phyloP scores from a whole-genome alignment of 225 moss, liverwort and hornwort species.

The Pseudisothecium myosuroides region DNA sequence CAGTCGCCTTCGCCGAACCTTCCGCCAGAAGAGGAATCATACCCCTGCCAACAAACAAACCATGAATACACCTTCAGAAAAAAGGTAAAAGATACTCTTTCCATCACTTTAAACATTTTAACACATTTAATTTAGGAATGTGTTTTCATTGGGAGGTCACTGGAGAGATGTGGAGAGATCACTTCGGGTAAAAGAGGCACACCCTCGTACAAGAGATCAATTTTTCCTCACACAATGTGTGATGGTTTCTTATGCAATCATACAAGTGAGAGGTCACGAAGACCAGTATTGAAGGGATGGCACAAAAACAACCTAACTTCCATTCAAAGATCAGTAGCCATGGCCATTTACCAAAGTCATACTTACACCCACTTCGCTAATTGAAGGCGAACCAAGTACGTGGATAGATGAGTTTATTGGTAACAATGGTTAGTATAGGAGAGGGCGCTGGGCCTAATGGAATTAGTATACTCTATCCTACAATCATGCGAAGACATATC shows the following conservation, averaged over 20 bases:
- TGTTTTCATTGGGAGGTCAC: background rate
- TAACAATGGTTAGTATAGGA: background rate
- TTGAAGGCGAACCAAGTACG: background rate
- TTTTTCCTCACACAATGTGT: too few species aligned
- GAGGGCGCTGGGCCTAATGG: background rate
- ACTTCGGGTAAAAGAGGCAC: background rate
- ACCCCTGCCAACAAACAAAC: constrained; percentile 35
- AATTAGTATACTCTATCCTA: background rate
- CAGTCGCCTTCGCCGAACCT: constrained; percentile 77
- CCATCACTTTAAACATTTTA: background rate
- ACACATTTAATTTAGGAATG: background rate
- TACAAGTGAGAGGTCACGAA: background rate
- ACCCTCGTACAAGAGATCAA: background rate
- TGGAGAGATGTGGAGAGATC: background rate
- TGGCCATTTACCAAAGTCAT: background rate
- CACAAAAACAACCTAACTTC: background rate
- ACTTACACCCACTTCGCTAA: background rate
- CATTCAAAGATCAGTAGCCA: background rate
- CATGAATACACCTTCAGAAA: background rate
- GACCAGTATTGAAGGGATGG: too few species aligned
- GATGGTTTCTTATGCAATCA: background rate
- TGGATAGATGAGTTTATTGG: background rate
- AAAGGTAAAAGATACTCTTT: background rate
- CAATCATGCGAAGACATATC: background rate
- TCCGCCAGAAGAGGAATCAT: constrained; percentile 83